Evolutionary conservation across 2,329 filamentous ascomycete species (phyloP).

Genomic region (Scopulariopsis brevicaulis): DNA sequence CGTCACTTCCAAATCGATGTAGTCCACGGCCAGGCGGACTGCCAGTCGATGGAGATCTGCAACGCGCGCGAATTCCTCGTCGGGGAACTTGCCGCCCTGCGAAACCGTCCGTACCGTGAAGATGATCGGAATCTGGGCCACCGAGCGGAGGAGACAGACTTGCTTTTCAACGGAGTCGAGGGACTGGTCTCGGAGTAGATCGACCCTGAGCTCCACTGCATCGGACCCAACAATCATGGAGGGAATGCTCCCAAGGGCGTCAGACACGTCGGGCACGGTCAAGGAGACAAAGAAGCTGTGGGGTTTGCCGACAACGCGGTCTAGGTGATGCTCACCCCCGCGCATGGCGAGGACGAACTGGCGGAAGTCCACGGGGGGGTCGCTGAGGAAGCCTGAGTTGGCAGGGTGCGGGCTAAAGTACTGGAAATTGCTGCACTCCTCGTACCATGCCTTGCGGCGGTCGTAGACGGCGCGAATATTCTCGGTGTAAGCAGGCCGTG

Average conservation of each 20-base stretch:
- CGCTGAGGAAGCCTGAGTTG: constrained; percentile 12
- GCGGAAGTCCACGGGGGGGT: constrained; percentile 21
- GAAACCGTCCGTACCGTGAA: constrained; percentile 81
- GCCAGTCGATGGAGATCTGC: constrained; percentile 67
- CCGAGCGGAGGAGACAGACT: constrained; percentile 64
- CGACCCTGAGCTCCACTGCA: constrained; percentile 88
- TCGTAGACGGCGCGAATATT: constrained; percentile 88
- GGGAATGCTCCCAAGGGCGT: constrained; percentile 53
- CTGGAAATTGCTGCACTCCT: constrained; percentile 86
- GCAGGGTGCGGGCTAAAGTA: constrained; percentile 66
- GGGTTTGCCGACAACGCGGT: constrained; percentile 35
- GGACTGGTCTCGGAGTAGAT: constrained; percentile 68
- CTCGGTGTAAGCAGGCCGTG: constrained; percentile 81
- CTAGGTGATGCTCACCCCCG: constrained; percentile 25
- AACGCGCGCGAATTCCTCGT: constrained; percentile 59
- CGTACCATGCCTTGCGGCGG: constrained; percentile 79
- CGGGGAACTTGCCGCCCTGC: constrained; percentile 83
- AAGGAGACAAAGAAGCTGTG: constrained; percentile 90
- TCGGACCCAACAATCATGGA: constrained; percentile 75
- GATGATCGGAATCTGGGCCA: constrained; percentile 68
- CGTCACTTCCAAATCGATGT: constrained; percentile 85
- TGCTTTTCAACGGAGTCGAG: constrained; percentile 74
- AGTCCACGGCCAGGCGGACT: constrained; percentile 77
- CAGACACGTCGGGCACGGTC: constrained; percentile 64
- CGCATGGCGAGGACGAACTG: constrained; percentile 23